Percentiles rank a stretch among this genome's conserved stretches.
These are phyloP conservation scores for Leishmania martiniquensis DNA, from an alignment of 208 protist species.

Conservation along the genomic window DNA sequence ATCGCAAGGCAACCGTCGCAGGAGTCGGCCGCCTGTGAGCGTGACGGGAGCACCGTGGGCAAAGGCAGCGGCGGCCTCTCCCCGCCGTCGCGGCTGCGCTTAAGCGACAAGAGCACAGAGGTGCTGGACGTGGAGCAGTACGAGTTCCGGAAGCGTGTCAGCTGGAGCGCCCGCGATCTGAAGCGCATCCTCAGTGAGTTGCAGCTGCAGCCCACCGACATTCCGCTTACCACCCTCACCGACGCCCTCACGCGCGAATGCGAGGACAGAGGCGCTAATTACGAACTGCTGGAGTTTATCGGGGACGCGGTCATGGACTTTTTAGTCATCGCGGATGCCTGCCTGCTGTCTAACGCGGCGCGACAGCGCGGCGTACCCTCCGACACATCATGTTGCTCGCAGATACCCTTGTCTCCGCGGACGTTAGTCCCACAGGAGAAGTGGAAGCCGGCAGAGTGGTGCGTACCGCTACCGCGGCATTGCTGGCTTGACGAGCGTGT, in stretches of 20 bases:
- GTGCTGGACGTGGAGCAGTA: slow-evolving; percentile 7
- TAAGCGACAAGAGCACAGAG: too few species aligned
- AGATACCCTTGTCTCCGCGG: too few species aligned
- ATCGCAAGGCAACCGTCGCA: slow-evolving; percentile 3
- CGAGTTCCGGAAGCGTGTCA: slow-evolving; percentile 28
- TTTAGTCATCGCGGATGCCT: slow-evolving; percentile 49
- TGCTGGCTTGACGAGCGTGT: slow-evolving; percentile 1
- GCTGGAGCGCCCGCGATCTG: slow-evolving; percentile 18
- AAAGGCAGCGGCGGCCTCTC: too few species aligned
- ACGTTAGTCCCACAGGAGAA: background rate
- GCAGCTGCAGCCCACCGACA: slow-evolving; percentile 14
- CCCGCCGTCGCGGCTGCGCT: too few species aligned
- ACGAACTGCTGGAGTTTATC: slow-evolving; percentile 71
- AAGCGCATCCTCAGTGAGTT: slow-evolving; percentile 20
- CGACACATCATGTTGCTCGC: background rate
- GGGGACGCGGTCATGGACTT: slow-evolving; percentile 78
- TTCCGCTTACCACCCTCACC: slow-evolving; percentile 16
- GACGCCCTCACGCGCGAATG: slow-evolving; percentile 59
- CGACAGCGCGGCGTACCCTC: background rate
- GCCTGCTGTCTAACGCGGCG: slow-evolving; percentile 19
- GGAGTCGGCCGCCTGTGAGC: background rate
- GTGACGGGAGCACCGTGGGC: background rate
- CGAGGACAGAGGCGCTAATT: slow-evolving; percentile 51
- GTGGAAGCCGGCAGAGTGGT: slow-evolving; percentile 10
- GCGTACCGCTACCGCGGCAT: slow-evolving; percentile 10